Percentiles rank a stretch among this genome's conserved stretches.
These are phyloP conservation scores for Neopestalotiopsis rosae DNA, from an alignment of 2,329 filamentous ascomycete species.

Conservation along the genomic window DNA sequence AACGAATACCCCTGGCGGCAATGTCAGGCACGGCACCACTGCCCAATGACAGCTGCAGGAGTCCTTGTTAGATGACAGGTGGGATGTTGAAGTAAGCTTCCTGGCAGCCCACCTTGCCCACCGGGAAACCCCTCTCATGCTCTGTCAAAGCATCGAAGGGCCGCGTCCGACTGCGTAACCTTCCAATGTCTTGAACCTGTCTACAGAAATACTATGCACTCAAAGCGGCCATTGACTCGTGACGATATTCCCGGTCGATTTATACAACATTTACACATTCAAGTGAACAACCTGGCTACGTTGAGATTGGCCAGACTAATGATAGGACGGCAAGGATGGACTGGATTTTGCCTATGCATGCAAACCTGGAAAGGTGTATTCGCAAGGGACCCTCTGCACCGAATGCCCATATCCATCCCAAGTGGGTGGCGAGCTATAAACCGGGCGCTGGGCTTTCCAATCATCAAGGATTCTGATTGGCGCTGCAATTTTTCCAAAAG, in stretches of 20 bases:
- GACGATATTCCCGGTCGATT: not conserved
- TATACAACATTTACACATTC: no score
- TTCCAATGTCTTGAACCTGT: no score
- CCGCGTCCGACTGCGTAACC: no score
- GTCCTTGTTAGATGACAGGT: not conserved
- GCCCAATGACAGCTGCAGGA: not conserved
- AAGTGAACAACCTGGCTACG: not conserved
- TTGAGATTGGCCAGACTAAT: not conserved
- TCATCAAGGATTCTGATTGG: not conserved
- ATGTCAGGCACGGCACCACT: not conserved
- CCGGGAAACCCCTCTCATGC: not conserved
- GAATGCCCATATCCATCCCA: not conserved
- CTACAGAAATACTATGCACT: not conserved
- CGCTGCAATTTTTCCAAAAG: not conserved
- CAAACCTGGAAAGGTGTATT: not conserved
- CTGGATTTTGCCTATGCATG: not conserved
- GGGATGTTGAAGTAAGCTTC: not conserved
- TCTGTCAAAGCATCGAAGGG: not conserved
- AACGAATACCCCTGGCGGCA: not conserved
- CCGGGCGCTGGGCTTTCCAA: no score
- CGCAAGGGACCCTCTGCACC: not conserved
- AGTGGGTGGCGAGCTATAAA: no score
- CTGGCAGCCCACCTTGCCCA: not conserved
- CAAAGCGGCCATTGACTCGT: not conserved
- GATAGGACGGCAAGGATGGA: not conserved